A percentile compares a stretch with the other conserved stretches of the same genome.
Conservation (phyloP, 2,329 filamentous ascomycete species). For the Xylariales sp. region DNA sequence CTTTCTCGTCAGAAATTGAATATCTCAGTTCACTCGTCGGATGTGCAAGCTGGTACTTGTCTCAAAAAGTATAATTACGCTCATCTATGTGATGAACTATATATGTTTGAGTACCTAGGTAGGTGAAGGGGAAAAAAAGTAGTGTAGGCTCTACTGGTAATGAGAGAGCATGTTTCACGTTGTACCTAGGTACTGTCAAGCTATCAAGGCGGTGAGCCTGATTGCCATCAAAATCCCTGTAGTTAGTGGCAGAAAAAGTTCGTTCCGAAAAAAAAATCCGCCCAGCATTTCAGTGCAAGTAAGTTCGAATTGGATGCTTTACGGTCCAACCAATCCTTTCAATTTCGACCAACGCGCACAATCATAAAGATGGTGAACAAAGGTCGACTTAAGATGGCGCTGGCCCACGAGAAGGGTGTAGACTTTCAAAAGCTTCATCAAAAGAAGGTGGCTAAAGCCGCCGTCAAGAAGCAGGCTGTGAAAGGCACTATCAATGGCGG, state of each 20-base stretch:
- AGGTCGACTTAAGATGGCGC: conserved; percentile 35
- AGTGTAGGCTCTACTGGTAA: too few species aligned
- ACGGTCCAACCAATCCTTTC: background rate
- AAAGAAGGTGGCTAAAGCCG: conserved; percentile 10
- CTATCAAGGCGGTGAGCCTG: too few species aligned
- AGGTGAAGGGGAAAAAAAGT: too few species aligned
- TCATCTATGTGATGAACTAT: too few species aligned
- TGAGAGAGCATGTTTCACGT: too few species aligned
- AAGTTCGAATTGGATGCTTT: conserved; percentile 4
- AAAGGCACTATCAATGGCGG: conserved; percentile 15
- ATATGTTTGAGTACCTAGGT: too few species aligned
- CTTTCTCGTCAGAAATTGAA: too few species aligned
- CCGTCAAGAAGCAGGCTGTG: conserved; percentile 17
- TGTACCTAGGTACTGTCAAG: too few species aligned
- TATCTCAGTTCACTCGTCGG: too few species aligned
- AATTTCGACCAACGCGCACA: background rate
- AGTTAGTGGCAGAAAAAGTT: conserved; percentile 7
- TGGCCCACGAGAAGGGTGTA: conserved; percentile 30
- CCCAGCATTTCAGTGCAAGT: background rate
- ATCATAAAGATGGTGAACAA: conserved; percentile 20
- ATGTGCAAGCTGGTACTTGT: too few species aligned
- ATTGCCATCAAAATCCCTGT: too few species aligned
- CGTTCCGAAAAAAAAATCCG: background rate
- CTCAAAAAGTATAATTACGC: too few species aligned
- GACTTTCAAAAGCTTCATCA: conserved; percentile 27